These are phyloP conservation scores for Rhizopogon vulgaris DNA, from an alignment of 768 basidiomycete genomes.

Conservation along the genomic window DNA sequence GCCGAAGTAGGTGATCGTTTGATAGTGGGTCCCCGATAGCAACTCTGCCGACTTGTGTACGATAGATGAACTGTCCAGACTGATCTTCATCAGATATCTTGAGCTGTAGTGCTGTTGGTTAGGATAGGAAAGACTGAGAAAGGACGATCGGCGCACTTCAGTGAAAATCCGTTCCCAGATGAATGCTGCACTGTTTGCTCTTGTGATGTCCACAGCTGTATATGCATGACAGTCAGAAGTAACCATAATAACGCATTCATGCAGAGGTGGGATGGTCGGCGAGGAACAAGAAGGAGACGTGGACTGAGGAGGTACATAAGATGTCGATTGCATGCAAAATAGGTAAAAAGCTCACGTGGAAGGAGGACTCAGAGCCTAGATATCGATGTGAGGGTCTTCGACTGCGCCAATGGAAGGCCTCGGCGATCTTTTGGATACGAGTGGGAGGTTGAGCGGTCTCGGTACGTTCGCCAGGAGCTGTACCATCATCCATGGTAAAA, in stretches of 20 bases:
- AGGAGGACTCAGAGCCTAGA: constrained; percentile 14
- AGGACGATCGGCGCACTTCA: constrained; percentile 44
- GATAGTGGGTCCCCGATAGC: constrained; percentile 70
- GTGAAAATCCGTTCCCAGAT: constrained; percentile 78
- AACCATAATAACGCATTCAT: constrained; percentile 48
- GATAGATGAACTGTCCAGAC: constrained; percentile 64
- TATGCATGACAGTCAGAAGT: constrained; percentile 75
- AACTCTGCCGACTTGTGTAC: constrained; percentile 78
- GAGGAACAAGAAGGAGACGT: constrained; percentile 25
- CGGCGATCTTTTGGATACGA: constrained; percentile 28
- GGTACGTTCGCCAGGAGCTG: constrained; percentile 21
- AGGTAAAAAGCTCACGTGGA: constrained; percentile 7
- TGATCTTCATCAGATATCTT: constrained; percentile 84
- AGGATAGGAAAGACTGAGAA: constrained; percentile 5
- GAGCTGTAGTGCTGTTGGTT: constrained; percentile 38
- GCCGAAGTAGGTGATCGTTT: constrained; percentile 62
- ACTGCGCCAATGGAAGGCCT: constrained; percentile 15
- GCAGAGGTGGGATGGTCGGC: constrained; percentile 26
- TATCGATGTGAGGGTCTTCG: constrained; percentile 24
- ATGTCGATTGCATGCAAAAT: constrained; percentile 6
- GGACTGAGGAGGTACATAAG: constrained; percentile 14
- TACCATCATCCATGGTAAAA: constrained; percentile 33
- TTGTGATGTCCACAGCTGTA: constrained; percentile 64
- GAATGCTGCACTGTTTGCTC: constrained; percentile 55
- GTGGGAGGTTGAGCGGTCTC: constrained; percentile 20